phyloP scores from a whole-genome alignment of 208 protist genomes.

The Crithidia mellificae region DNA sequence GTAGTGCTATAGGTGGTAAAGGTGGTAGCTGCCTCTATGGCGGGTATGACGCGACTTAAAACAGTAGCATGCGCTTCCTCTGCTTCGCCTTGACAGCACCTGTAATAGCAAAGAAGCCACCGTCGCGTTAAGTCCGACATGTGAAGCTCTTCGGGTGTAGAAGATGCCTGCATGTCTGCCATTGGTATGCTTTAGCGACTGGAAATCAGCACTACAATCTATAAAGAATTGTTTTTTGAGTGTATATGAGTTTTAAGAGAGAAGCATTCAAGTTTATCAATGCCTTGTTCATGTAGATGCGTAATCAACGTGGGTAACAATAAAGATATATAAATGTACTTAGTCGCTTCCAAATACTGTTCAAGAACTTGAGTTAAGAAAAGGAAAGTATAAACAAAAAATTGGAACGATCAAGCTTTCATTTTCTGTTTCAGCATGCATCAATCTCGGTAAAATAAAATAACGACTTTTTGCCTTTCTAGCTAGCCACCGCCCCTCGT shows the following conservation, averaged over 20 bases:
- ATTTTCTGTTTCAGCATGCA: too few relatives aligned
- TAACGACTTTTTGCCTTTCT: too few relatives aligned
- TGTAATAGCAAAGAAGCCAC: slow-evolving; percentile 27
- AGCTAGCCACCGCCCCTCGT: too few relatives aligned
- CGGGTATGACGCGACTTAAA: slow-evolving; percentile 18
- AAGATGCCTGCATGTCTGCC: neutral
- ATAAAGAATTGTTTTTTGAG: neutral
- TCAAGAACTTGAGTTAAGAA: too few relatives aligned
- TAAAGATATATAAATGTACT: too few relatives aligned
- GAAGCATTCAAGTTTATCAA: too few relatives aligned
- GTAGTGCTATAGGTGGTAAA: neutral
- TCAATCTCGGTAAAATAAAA: too few relatives aligned
- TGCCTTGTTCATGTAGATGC: too few relatives aligned
- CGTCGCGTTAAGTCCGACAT: neutral
- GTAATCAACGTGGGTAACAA: too few relatives aligned
- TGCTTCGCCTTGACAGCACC: slow-evolving; percentile 16
- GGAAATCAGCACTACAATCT: neutral
- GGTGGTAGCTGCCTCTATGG: neutral
- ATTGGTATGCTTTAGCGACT: neutral
- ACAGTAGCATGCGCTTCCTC: slow-evolving; percentile 20
- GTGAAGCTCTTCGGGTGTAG: neutral
- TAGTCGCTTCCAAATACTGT: too few relatives aligned
- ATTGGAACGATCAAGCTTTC: too few relatives aligned
- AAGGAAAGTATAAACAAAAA: too few relatives aligned
- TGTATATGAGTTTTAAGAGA: neutral